Conservation (phyloP, 1,284 basidiomycete species). For the Coriolopsis trogii region DNA sequence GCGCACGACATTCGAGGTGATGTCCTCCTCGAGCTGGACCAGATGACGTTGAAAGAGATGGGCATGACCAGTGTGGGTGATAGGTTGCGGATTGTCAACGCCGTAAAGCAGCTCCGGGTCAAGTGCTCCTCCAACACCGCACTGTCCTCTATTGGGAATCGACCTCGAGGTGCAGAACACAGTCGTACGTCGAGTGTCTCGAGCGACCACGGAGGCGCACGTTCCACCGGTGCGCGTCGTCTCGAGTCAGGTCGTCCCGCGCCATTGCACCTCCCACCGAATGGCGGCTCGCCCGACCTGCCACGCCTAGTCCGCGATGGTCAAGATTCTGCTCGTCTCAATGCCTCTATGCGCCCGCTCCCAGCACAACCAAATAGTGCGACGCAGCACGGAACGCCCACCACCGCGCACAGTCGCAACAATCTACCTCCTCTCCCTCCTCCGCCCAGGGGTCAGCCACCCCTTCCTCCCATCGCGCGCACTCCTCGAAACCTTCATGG, state of each 20-base stretch:
- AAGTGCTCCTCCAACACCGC: slow-evolving; percentile 43
- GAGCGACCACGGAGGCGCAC: slow-evolving; percentile 23
- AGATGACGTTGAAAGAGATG: slow-evolving; percentile 85
- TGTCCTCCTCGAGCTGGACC: slow-evolving; percentile 88
- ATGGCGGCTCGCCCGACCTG: slow-evolving; percentile 51
- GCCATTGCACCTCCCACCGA: slow-evolving; percentile 62
- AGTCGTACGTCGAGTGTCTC: slow-evolving; percentile 28
- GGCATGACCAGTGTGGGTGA: slow-evolving; percentile 88
- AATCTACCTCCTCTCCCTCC: slow-evolving; percentile 70
- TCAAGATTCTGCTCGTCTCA: slow-evolving; percentile 53
- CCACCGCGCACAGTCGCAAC: slow-evolving; percentile 42
- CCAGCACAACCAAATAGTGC: slow-evolving; percentile 40
- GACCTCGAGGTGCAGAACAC: slow-evolving; percentile 27
- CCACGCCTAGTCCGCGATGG: slow-evolving; percentile 68
- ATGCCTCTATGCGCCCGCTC: slow-evolving; percentile 44
- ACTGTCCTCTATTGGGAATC: slow-evolving; percentile 30
- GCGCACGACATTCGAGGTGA: slow-evolving; percentile 89
- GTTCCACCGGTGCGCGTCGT: slow-evolving; percentile 35
- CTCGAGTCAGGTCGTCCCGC: slow-evolving; percentile 64
- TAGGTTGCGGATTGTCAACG: slow-evolving; percentile 82
- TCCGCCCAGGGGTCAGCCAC: slow-evolving; percentile 63
- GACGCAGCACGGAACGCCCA: slow-evolving; percentile 34
- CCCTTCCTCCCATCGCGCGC: slow-evolving; percentile 46
- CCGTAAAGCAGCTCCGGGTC: slow-evolving; percentile 78
- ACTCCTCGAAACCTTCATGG: slow-evolving; percentile 29